Evolutionary conservation across 306 rosid genomes (phyloP).

Genomic region (Sphenostylis stenocarpa): DNA sequence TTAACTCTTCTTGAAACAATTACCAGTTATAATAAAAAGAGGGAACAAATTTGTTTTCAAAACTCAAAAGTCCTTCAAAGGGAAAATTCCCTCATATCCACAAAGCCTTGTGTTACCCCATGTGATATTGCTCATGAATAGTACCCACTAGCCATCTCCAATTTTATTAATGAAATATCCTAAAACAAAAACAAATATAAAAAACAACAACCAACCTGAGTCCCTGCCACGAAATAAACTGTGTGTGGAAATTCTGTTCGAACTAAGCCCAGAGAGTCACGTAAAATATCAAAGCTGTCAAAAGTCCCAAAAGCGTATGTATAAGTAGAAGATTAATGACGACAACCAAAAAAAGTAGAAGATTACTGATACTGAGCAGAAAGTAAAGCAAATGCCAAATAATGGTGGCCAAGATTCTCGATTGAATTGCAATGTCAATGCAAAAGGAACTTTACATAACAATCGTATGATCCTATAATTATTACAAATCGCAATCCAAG

Average conservation of each 20-base stretch:
- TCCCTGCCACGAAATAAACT: conserved; percentile 78
- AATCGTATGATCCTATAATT: not conserved
- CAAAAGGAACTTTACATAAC: conserved; percentile 2
- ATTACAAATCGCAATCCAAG: not conserved
- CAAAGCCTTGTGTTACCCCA: not conserved
- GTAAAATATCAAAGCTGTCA: conserved; percentile 85
- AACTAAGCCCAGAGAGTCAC: conserved; percentile 71
- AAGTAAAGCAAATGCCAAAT: not conserved
- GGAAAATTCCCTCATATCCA: not conserved
- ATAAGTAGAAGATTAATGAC: not conserved
- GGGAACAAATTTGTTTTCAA: not conserved
- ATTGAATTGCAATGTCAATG: not conserved
- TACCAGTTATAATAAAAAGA: not conserved
- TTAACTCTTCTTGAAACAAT: not conserved
- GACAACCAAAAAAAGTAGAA: not conserved
- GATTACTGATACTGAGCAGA: not conserved
- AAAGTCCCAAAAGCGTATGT: conserved; percentile 33
- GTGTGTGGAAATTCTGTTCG: conserved; percentile 86
- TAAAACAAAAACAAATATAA: not conserved
- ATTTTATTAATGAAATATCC: not conserved
- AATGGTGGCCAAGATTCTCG: not conserved
- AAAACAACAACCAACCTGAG: conserved; percentile 66
- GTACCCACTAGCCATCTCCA: conserved; percentile 2
- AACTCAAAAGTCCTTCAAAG: not conserved
- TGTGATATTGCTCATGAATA: not conserved